Percentiles rank a stretch among this genome's conserved stretches.
phyloP scores from a whole-genome alignment of 164 flowering plant species.

The Liquidambar formosana region DNA sequence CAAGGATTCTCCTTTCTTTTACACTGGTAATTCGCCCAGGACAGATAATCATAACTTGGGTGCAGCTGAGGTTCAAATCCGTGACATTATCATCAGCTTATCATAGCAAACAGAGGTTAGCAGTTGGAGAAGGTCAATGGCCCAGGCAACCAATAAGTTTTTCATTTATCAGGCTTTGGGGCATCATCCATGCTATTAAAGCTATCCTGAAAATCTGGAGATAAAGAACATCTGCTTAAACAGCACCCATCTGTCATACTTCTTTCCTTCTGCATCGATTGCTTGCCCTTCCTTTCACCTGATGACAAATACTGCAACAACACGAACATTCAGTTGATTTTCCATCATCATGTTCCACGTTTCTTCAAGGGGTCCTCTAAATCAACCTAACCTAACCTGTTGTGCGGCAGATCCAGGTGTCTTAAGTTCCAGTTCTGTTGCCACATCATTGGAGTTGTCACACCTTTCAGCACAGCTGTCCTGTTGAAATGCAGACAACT shows the following conservation, averaged over 20 bases:
- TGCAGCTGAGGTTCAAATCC: neutral
- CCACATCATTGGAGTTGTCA: slow-evolving; percentile 36
- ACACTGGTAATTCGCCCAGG: neutral
- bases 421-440: slow-evolving; percentile 44
- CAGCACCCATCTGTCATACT: slow-evolving; percentile 22
- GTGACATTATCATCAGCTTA: too few species aligned
- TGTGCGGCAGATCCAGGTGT: slow-evolving; percentile 42
- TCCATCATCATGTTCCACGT: too few species aligned
- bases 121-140: neutral
- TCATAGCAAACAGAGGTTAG: neutral
- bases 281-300: slow-evolving; percentile 22
- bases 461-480: slow-evolving; percentile 28
- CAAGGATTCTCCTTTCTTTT: neutral
- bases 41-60: neutral
- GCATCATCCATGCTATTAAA: slow-evolving; percentile 33
- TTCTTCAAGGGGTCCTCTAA: neutral
- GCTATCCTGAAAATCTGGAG: slow-evolving; percentile 40
- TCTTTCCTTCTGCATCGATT: slow-evolving; percentile 19
- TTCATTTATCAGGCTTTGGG: slow-evolving; percentile 10
- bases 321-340: neutral
- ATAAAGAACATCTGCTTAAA: slow-evolving; percentile 41
- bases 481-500: slow-evolving; percentile 10
- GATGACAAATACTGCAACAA: slow-evolving; percentile 32
- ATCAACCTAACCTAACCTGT: slow-evolving; percentile 24
- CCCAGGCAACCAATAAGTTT: neutral